Evolutionary conservation across 1,284 basidiomycete species (phyloP).

Genomic region (Boletus semigastroideus): DNA sequence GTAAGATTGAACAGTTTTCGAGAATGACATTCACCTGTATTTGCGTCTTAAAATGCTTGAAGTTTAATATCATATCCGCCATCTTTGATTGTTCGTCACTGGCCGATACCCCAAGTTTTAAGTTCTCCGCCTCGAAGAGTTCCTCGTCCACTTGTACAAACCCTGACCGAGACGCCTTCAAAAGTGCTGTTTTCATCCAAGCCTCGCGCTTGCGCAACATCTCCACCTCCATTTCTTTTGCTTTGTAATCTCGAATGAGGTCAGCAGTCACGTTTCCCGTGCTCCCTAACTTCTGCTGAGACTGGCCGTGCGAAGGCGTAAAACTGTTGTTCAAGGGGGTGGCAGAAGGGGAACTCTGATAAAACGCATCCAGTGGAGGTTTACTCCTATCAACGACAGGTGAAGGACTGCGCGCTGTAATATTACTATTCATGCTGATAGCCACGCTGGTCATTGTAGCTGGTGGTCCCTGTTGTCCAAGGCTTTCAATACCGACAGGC

Average conservation of each 20-base stretch:
- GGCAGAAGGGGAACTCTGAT: conserved; percentile 53
- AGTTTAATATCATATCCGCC: conserved; percentile 73
- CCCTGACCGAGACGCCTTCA: conserved; percentile 78
- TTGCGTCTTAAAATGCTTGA: conserved; percentile 88
- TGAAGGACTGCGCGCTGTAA: conserved; percentile 61
- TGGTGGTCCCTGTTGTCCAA: conserved; percentile 36
- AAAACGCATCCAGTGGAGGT: conserved; percentile 60
- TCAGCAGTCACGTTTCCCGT: conserved; percentile 72
- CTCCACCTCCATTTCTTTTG: conserved; percentile 81
- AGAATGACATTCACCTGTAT: conserved; percentile 69
- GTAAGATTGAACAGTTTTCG: conserved; percentile 4
- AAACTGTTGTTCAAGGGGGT: conserved; percentile 38
- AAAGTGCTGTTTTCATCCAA: conserved; percentile 86
- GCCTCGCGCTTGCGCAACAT: conserved; percentile 73
- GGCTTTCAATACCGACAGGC: conserved; percentile 41
- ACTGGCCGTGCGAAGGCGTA: conserved; percentile 26
- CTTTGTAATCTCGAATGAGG: conserved; percentile 73
- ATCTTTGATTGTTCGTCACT: conserved; percentile 48
- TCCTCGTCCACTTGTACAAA: conserved; percentile 68
- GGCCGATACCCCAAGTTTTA: conserved; percentile 38
- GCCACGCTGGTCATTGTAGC: conserved; percentile 55
- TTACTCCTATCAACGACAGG: conserved; percentile 55
- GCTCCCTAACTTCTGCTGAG: conserved; percentile 49
- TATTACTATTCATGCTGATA: conserved; percentile 46
- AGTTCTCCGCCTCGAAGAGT: conserved; percentile 36